Percentiles rank a stretch among this genome's conserved stretches.
phyloP scores from a whole-genome alignment of 1,284 basidiomycete genomes.

The Abortiporus biennis region DNA sequence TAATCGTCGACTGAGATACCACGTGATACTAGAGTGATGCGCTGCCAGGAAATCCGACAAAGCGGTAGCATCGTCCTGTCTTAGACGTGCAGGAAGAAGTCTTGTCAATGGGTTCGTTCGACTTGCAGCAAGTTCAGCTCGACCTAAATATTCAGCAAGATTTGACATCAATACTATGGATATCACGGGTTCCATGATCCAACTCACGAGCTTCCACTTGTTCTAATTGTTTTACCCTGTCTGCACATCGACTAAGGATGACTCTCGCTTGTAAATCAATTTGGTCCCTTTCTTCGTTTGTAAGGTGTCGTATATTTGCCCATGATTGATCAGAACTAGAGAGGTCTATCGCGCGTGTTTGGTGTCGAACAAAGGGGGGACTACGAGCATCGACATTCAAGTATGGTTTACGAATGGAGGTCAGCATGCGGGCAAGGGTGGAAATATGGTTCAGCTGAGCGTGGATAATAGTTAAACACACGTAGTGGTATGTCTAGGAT shows the following conservation, averaged over 20 bases:
- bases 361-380: slow-evolving; percentile 42
- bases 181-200: not conserved
- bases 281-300: slow-evolving; percentile 85
- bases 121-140: slow-evolving; percentile 55
- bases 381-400: slow-evolving; percentile 63
- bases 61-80: slow-evolving; percentile 49
- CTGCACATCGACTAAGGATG: slow-evolving; percentile 76
- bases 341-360: slow-evolving; percentile 51
- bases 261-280: slow-evolving; percentile 85
- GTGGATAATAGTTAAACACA: not conserved
- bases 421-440: slow-evolving; percentile 64
- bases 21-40: slow-evolving; percentile 80
- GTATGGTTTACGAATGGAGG: slow-evolving; percentile 70
- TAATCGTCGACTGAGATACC: slow-evolving; percentile 77
- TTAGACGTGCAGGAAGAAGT: slow-evolving; percentile 60
- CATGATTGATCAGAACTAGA: slow-evolving; percentile 48
- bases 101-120: slow-evolving; percentile 56
- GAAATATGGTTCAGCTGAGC: slow-evolving; percentile 67
- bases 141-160: slow-evolving; percentile 36
- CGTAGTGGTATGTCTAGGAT: not conserved
- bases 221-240: slow-evolving; percentile 83
- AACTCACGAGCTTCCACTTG: slow-evolving; percentile 74
- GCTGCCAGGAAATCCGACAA: slow-evolving; percentile 71
- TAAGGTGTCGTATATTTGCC: slow-evolving; percentile 66
- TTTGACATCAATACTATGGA: slow-evolving; percentile 1